phyloP scores from a whole-genome alignment of 192 early-diverging fungal species.

The Helicostylum pulchrum region DNA sequence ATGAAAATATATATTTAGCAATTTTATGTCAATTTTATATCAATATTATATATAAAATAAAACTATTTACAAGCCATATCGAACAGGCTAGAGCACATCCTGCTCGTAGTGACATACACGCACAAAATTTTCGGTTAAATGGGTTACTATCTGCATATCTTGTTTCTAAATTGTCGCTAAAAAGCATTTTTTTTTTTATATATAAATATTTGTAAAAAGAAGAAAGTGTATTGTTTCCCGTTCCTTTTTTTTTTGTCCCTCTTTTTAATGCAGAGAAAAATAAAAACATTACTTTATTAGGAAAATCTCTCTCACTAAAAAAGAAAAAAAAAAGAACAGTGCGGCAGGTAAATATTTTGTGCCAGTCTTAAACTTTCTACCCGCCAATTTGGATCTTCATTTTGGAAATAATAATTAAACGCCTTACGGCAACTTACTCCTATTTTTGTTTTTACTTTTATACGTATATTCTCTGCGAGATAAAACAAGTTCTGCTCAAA shows the following conservation, averaged over 20 bases:
- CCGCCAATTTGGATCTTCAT: too few species aligned
- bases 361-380: too few species aligned
- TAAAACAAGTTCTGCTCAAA: too few species aligned
- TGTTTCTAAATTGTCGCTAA: too few species aligned
- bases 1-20: neutral
- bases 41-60: neutral
- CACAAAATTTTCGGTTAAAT: slow-evolving; percentile 22
- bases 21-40: neutral
- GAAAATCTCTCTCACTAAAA: neutral
- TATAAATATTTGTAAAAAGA: neutral
- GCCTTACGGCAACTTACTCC: too few species aligned
- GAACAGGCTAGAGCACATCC: slow-evolving; percentile 23
- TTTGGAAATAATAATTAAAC: too few species aligned
- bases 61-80: slow-evolving; percentile 31
- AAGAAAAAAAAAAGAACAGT: too few species aligned
- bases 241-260: neutral
- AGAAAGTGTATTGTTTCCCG: neutral
- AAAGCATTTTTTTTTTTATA: neutral
- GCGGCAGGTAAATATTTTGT: too few species aligned
- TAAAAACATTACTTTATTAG: slow-evolving; percentile 3
- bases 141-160: neutral
- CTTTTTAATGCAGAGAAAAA: neutral
- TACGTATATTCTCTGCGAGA: too few species aligned
- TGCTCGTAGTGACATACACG: slow-evolving; percentile 33
- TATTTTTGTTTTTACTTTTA: too few species aligned